Evolutionary conservation across 257 asterid genomes (phyloP), one percentile per base, ranked within the genome.

Genomic region (Scutellaria baicalensis): DNA sequence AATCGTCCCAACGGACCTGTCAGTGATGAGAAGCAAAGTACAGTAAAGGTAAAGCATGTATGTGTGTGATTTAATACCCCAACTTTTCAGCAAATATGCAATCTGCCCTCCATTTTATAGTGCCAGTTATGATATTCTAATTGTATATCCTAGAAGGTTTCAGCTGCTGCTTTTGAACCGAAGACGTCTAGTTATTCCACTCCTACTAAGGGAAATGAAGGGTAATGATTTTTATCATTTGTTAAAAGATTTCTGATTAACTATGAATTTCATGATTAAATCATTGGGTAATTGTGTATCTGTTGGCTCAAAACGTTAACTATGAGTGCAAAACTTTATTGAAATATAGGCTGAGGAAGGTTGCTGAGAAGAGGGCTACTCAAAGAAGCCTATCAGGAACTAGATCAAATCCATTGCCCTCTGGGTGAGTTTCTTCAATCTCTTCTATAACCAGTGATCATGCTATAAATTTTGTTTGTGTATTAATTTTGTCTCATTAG

Each of bases 161-260:
- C 84, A n/a, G 48, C 86, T 18, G 51, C 82, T 45, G 80, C 68
- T 65, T 20, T 66, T 8, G 78, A 75, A 79, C 83, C 77, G 48
- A 86, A 90, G 83, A 59, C 68, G 36, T 62, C 85, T 51, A 39
- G 80, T 68, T 64, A 81, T 69, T 71, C 48, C 54, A 74, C 86
- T 70, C 86, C 82, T 38, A 76, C 67, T 11, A 86, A 83, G 72
- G 83, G 79, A 78, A 88, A 80, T 57, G 83, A 78, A 64, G 84
- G 97, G 98, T 93, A 86, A 77, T 48, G 40, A 49, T 45, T 55
- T 16, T 54, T 66, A 59, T 68, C 16, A 51, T 52, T 61, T 62
- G 42, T 54, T 57, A 50, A 47, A 20, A 35, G 58, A 52, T 51
- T 42, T 13, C 27, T 40, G 9, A 13, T 13, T 27, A 52, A 10